Conservation (phyloP, 2,329 filamentous ascomycete species). For the Botrytis elliptica region DNA sequence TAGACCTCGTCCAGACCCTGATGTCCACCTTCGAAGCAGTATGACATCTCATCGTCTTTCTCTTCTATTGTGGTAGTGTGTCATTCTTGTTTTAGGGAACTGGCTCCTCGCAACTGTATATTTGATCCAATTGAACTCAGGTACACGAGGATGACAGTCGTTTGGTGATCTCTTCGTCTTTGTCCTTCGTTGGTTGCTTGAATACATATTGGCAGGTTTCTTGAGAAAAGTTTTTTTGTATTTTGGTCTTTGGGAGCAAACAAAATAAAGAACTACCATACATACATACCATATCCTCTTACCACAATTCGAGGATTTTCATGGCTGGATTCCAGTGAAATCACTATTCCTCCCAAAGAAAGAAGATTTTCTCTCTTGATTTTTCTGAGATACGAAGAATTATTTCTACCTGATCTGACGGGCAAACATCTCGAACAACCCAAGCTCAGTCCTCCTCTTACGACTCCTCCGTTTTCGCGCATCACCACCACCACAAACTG, state of each 20-base stretch:
- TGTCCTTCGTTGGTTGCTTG: constrained; percentile 31
- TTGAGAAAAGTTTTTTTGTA: constrained; percentile 17
- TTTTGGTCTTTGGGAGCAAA: constrained; percentile 19
- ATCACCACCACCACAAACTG: constrained; percentile 6
- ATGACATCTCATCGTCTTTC: constrained; percentile 35
- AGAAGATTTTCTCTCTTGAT: constrained; percentile 4
- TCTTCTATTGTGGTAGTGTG: constrained; percentile 20
- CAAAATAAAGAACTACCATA: constrained; percentile 14
- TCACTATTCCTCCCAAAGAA: constrained; percentile 16
- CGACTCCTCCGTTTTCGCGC: constrained; percentile 8
- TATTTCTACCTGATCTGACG: constrained; percentile 11
- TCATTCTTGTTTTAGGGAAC: constrained; percentile 29
- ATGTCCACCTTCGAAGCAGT: constrained; percentile 21
- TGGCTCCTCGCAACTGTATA: constrained; percentile 30
- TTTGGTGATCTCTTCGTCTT: constrained; percentile 31
- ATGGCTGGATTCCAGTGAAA: constrained; percentile 38
- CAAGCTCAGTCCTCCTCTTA: constrained; percentile 9
- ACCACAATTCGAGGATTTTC: constrained; percentile 26
- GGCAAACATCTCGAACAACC: constrained; percentile 12
- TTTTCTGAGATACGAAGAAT: constrained; percentile 14
- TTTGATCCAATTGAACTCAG: constrained; percentile 32
- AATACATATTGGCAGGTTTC: constrained; percentile 18
- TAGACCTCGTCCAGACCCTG: constrained; percentile 31
- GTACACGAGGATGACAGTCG: constrained; percentile 30
- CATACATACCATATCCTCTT: constrained; percentile 9